Evolutionary conservation across 768 basidiomycete species (phyloP), one percentile per base, ranked within the genome.

Genomic region (Russula compacta): DNA sequence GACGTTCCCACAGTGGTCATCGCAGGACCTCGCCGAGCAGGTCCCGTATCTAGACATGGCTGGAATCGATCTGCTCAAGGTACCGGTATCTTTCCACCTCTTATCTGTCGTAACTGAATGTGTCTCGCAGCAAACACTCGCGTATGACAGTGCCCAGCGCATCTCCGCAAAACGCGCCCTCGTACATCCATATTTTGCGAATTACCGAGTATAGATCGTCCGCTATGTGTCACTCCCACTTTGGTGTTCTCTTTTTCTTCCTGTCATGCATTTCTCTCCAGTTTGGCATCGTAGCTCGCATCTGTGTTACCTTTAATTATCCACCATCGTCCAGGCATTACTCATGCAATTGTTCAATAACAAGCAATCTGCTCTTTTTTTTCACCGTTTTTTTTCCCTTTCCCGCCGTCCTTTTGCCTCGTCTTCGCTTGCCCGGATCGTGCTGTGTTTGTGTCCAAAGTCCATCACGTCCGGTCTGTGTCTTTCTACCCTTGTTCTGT

Each of bases 1-100:
- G 4, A 87, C 95, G 9, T 98, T 99, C 82, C 97, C 97, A 0
- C 91, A 92, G 72, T 99, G 97, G 97, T 82, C 82, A 36, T 75
- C 77, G 43, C 86, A 89, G 66, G 88, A 94, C 59, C 75, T 99
- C 35, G 64, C 73, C 69, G 68, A 77, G 71, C 70, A 79, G 78
- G 86, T 95, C 12, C 81, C 84, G 17, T 79, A 81, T 47, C 74
- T 98, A 52, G 92, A 94, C 69, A 81, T 82, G 11, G 77, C 74
- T 58, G 93, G 91, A n/a, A 73, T 92, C 53, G 93, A 95, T 67
- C 72, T 95, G 63, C 76, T 95, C 32, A 81, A 83, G 78, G 89
- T 86, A 60, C 51, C 51, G 29, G 19, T 14, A n/a, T 19, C 9
- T 6, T 51, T 14, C 24, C 14, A 1, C 19, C 24, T 29, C 19